phyloP scores from a whole-genome alignment of 495 filamentous ascomycete species.

The Evernia prunastri region DNA sequence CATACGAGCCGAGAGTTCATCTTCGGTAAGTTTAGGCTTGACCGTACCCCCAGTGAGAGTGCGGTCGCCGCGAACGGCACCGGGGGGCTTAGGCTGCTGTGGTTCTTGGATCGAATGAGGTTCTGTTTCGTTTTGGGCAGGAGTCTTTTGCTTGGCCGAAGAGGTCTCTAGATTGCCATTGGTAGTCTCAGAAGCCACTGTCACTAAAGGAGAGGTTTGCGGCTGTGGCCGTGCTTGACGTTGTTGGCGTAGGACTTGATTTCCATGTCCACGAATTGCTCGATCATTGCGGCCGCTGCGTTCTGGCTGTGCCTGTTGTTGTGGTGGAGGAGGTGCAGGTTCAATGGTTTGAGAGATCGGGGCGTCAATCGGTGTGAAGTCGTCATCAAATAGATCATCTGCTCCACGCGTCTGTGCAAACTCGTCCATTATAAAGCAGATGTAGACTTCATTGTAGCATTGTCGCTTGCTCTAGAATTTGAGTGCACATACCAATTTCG shows the following conservation, averaged over 20 bases:
- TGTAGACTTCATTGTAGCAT: background rate
- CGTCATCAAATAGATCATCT: conserved; percentile 67
- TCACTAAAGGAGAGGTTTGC: background rate
- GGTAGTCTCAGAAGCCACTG: background rate
- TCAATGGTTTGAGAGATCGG: conserved; percentile 27
- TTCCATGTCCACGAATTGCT: conserved; percentile 3
- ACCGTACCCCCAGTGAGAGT: conserved; percentile 59
- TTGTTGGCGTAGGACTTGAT: conserved; percentile 2
- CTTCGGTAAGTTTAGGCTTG: conserved; percentile 63
- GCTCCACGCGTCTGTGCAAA: conserved; percentile 62
- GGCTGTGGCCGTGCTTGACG: background rate
- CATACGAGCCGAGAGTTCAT: conserved; percentile 55
- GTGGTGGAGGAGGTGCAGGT: conserved; percentile 1
- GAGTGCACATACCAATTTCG: background rate
- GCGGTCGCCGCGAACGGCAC: conserved; percentile 61
- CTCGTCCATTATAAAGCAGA: conserved; percentile 32
- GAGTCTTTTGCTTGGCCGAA: background rate
- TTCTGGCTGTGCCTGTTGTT: background rate
- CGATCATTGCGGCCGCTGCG: conserved; percentile 1
- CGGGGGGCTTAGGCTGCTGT: conserved; percentile 29
- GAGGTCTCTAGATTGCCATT: background rate
- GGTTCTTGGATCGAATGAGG: background rate
- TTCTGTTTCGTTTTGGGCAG: background rate
- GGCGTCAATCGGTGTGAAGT: conserved; percentile 56
- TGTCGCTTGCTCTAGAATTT: background rate